Conservation (phyloP, 2,329 filamentous ascomycete species). For the Xylariales sp. region DNA sequence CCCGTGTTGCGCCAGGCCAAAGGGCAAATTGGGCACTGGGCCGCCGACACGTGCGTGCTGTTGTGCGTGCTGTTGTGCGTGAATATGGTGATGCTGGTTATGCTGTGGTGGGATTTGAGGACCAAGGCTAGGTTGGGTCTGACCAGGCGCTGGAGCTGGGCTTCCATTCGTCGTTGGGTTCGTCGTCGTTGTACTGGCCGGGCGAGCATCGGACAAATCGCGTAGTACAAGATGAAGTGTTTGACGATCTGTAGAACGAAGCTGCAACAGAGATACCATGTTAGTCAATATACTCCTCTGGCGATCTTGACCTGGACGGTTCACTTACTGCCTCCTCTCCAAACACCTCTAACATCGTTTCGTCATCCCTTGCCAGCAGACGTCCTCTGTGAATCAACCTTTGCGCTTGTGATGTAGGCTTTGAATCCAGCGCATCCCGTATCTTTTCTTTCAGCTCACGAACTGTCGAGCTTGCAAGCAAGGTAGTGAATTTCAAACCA, state of each 20-base stretch:
- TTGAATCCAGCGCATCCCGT: constrained; percentile 43
- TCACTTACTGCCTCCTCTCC: constrained; percentile 47
- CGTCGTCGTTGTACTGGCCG: constrained; percentile 10
- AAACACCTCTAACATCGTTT: constrained; percentile 54
- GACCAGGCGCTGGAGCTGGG: constrained; percentile 10
- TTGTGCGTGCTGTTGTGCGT: constrained; percentile 10
- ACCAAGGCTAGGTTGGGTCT: constrained; percentile 12
- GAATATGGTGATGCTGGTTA: constrained; percentile 4
- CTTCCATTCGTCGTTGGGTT: constrained; percentile 8
- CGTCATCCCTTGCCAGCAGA: constrained; percentile 47
- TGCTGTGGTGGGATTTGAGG: constrained; percentile 10
- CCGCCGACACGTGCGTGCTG: constrained; percentile 9
- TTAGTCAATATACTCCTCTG: constrained; percentile 12
- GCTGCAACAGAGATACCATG: constrained; percentile 11
- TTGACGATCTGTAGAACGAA: constrained; percentile 21
- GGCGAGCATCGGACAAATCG: constrained; percentile 20
- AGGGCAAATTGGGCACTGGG: constrained; percentile 14
- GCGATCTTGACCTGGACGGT: constrained; percentile 3
- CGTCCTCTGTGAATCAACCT: constrained; percentile 58
- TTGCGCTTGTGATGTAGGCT: constrained; percentile 50
- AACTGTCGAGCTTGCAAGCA: constrained; percentile 48
- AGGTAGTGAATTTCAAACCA: constrained; percentile 42
- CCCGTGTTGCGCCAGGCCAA: constrained; percentile 14
- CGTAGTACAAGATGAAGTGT: constrained; percentile 28
- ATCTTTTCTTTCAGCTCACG: constrained; percentile 56